Evolutionary conservation across 352 stramenopile species (phyloP), one percentile per base, ranked within the genome.

Genomic region (Sclerospora graminicola): DNA sequence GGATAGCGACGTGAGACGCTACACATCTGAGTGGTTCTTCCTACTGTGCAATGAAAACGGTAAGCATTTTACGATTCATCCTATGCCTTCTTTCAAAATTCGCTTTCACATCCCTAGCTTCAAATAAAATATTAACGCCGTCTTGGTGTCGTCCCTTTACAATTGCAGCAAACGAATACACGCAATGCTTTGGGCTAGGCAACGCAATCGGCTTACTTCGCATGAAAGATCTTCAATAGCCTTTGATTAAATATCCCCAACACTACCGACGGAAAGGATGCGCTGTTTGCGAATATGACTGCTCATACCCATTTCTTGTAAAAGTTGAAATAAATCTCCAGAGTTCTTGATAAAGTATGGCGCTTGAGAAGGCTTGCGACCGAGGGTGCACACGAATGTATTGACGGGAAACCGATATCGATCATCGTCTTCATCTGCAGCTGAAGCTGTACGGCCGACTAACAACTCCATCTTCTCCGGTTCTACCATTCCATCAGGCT

Each of bases 261-360:
- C 35, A 18, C 58, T 69, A 14, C 63, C 58, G 46, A 75, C 63
- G 1, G 76, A 84, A 18, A 88, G 47, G 61, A 84, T 58, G 14
- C 78, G 68, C 48, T 87, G 78, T 32, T 74, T 69, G 15, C 72
- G 78, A 39, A 87, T 69, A 48, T 89, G 78, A 46, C 75, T 88
- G 48, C 64, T 89, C 43, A 89, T 75, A 1, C 78, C 78, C 78
- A 89, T 89, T 28, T 89, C 78, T 46, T 89, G 78, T 39, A 89
- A 48, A 14, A 89, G 45, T 49, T 89, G 78, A 45, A 84, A 88
- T 44, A 89, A 57, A 69, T 89, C 78, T 2, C 74, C 78, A 11
- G 78, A 87, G 48, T 89, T 89, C 62, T 89, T 89, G 57, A 91
- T 87, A 51, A 68, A 91, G 52, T 91, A 91, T 5, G 80, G 78